Conservation (phyloP, 345 rosid species). For the Streptanthus diversifolius region DNA sequence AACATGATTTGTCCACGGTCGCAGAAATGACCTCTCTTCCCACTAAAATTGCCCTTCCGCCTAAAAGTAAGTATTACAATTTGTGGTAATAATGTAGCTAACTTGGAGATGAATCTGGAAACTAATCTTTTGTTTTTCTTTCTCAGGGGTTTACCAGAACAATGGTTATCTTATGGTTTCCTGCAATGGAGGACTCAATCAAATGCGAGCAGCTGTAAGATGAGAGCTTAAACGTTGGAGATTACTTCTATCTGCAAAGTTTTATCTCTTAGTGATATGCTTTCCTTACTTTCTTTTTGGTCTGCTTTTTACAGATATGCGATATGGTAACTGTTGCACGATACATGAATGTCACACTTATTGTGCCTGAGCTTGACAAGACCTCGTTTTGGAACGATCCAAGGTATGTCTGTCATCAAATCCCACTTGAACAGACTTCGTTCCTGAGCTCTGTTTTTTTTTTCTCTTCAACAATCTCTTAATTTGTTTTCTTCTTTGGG, state of each 20-base stretch:
- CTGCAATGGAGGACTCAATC: conserved; percentile 98
- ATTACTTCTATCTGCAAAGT: background rate
- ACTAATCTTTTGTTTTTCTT: background rate
- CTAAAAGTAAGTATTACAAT: conserved; percentile 57
- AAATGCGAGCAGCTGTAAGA: conserved; percentile 98
- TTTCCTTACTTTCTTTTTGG: conserved; percentile 19
- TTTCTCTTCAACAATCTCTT: background rate
- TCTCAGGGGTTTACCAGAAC: conserved; percentile 72
- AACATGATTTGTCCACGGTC: conserved; percentile 38
- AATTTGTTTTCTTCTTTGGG: conserved; percentile 1
- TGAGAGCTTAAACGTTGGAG: background rate
- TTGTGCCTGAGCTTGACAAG: conserved; percentile 92
- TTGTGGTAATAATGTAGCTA: background rate
- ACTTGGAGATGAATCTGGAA: conserved; percentile 5
- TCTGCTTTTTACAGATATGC: conserved; percentile 61
- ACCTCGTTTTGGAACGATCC: conserved; percentile 97
- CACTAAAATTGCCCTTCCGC: conserved; percentile 55
- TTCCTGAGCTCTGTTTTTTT: background rate
- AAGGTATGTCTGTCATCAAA: conserved; percentile 44
- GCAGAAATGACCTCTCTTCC: conserved; percentile 45
- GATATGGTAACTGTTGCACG: conserved; percentile 96
- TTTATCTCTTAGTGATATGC: background rate
- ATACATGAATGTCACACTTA: conserved; percentile 79
- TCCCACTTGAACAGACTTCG: background rate
- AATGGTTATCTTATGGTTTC: conserved; percentile 95